Base-by-base conservation (phyloP, 208 protist species). In the Angomonas desouzai region DNA sequence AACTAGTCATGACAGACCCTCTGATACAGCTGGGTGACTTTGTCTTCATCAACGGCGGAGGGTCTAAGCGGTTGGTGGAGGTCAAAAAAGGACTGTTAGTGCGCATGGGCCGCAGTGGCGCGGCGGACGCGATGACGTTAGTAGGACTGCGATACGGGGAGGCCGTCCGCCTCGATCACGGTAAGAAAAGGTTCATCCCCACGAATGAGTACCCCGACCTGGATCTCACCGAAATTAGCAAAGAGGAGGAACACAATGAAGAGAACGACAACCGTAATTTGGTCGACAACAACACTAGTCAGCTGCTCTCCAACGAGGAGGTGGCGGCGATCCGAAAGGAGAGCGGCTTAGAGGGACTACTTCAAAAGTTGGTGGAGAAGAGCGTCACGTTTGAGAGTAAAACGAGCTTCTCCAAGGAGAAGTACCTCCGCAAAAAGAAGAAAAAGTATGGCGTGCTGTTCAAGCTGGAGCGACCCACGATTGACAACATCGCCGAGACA, bases 341-440 rank as follows among this genome's bases (percentile, higher is more conserved):
- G 23, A 81, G 83, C 48, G 87, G 91, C 16, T 55, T 93, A 2
- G 85, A 85, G 36, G 80, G 70, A 32, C 76, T 96, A n/a, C 74
- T 96, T 30, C 77, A 72, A 33, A 76, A 72, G 2, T 83, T 97
- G 3, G 79, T 91, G 18, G 81, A 92, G 62, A 90, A 92, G 64
- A 96, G 89, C 57, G 56, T 68, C 20, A 96, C 91, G 25, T 96
- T 94, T 64, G 72, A 82, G 38, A 77, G 66, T 36, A 97, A 97
- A 66, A 96, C 93, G 11, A 75, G 72, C 27, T 97, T 93, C 64
- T 77, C 91, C 0, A 85, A 97, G 68, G 87, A 96, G 58, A 97
- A 97, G 68, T 97, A 96, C 66, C 68, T 97, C 10, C 85, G 79
- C 7, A 94, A 92, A 67, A 97, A 97, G 70, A 64, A 93, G 66